phyloP scores from a whole-genome alignment of 345 rosid species.

The Brassica carinata region DNA sequence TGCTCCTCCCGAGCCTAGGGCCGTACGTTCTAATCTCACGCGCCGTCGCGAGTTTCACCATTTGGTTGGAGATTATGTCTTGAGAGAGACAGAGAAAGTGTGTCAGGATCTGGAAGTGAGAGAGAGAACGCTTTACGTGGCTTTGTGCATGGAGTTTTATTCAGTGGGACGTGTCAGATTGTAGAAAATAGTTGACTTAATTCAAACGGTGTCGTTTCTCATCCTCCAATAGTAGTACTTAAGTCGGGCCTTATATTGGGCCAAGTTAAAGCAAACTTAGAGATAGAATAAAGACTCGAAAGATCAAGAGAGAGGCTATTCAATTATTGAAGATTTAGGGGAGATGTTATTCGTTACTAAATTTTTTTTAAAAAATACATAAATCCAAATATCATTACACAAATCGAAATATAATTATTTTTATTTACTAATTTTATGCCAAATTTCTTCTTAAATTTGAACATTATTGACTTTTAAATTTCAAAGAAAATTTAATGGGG shows the following conservation, averaged over 20 bases:
- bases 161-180: conserved; percentile 34
- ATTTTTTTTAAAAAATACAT: neutral
- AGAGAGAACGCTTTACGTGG: conserved; percentile 45
- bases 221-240: neutral
- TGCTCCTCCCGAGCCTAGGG: conserved; percentile 50
- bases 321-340: neutral
- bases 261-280: neutral
- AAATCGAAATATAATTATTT: neutral
- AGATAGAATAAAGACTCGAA: neutral
- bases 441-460: neutral
- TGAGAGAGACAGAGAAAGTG: neutral
- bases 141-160: conserved; percentile 47
- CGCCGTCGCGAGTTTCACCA: conserved; percentile 92
- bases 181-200: neutral
- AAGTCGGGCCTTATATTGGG: conserved; percentile 22
- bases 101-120: conserved; percentile 4
- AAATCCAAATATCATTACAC: no score
- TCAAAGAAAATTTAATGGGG: conserved; percentile 13
- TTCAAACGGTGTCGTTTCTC: neutral
- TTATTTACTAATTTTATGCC: neutral
- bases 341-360: neutral
- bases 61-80: conserved; percentile 26
- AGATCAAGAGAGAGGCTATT: neutral
- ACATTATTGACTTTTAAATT: neutral
- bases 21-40: conserved; percentile 76